Evolutionary conservation across 2,329 filamentous ascomycete genomes (phyloP).

Genomic region (Venturia pyrina): DNA sequence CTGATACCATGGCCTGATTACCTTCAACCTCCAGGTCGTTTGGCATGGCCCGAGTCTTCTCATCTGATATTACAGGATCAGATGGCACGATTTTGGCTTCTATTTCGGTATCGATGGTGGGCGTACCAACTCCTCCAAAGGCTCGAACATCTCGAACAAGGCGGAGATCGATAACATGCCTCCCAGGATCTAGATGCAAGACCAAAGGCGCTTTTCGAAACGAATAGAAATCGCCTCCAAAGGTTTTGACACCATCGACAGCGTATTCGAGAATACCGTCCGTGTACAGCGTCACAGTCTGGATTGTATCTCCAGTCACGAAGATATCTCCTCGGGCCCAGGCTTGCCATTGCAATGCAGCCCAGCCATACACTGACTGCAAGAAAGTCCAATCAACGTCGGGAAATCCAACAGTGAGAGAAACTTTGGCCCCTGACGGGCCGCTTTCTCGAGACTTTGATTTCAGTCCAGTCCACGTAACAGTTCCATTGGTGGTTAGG

Average conservation of each 20-base stretch:
- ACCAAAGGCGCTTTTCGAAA: constrained; percentile 42
- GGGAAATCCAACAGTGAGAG: constrained; percentile 37
- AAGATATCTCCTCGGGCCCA: constrained; percentile 44
- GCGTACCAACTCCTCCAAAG: constrained; percentile 41
- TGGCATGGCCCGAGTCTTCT: constrained; percentile 15
- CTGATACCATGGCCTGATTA: constrained; percentile 36
- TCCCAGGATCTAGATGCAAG: constrained; percentile 38
- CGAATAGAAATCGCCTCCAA: constrained; percentile 48
- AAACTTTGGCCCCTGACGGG: constrained; percentile 24
- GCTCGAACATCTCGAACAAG: constrained; percentile 47
- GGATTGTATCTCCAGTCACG: constrained; percentile 22
- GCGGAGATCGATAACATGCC: constrained; percentile 42
- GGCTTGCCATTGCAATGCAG: constrained; percentile 47
- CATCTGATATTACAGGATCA: constrained; percentile 22
- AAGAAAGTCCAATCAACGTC: constrained; percentile 44
- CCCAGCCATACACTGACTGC: constrained; percentile 48
- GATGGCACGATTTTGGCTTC: constrained; percentile 23
- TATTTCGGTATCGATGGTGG: constrained; percentile 33
- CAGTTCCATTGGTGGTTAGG: constrained; percentile 39
- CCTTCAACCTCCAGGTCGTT: constrained; percentile 23
- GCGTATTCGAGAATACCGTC: constrained; percentile 43
- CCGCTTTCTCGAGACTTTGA: constrained; percentile 22
- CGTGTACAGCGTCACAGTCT: constrained; percentile 33
- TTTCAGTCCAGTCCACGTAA: constrained; percentile 36
- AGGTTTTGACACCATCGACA: constrained; percentile 41